Evolutionary conservation across 805 yeast species (phyloP), one percentile per base, ranked within the genome.

Genomic region (Saccharomycopsis guyanensis): DNA sequence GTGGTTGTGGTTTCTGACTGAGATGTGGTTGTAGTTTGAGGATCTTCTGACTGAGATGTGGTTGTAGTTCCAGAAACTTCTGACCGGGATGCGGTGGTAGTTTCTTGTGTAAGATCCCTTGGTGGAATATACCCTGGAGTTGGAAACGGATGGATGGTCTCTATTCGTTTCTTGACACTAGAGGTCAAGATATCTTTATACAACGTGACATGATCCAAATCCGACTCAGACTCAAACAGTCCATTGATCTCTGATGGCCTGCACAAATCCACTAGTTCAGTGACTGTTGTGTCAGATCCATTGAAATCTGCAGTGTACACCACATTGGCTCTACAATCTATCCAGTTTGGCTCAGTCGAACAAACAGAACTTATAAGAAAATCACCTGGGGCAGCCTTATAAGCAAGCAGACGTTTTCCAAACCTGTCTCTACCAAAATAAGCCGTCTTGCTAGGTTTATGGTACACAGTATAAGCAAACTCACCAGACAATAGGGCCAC

Each of bases 361-460:
- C 37, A 36, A 10, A 51, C 13, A 16, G 54, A 51, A 16, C 36
- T 20, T 2, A 46, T 31, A 13, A 19, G 16, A 19, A 69, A 59
- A 10, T 29, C 31, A 40, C 54, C 62, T 12, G 33, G 12, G 1
- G 39, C 38, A 36, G 50, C 52, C 3, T 52, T 52, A 55, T 72
- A 85, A 6, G 81, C 65, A 33, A 93, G 67, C 19, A 96, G 82
- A 52, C 96, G 71, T 56, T 82, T 81, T 0, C 98, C 99, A 24
- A 86, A 66, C 1, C 68, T 56, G 60, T 93, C 99, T 53, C 95
- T 75, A 0, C 94, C 97, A 65, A 88, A 93, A 66, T 76, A 83
- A 0, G 86, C 54, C 25, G 49, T 59, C 0, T 65, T 51, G 1
- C 58, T 51, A 1, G 51, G 15, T n/a, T 55, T 55, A 56, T 83